Percentiles rank a stretch among this genome's conserved stretches.
phyloP scores from a whole-genome alignment of 345 rosid species.

The Lepidium aucheri region DNA sequence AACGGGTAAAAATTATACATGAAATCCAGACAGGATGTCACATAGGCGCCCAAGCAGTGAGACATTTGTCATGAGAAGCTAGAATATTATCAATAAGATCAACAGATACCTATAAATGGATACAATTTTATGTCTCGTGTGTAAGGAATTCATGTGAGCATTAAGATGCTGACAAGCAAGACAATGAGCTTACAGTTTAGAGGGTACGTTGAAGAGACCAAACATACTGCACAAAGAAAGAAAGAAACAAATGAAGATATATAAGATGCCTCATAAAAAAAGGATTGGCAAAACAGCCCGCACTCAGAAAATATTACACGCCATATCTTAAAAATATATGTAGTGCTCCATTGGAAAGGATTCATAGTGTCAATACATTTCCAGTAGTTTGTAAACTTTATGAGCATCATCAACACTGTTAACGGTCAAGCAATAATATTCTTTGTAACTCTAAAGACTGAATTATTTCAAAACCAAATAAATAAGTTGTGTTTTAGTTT shows the following conservation, averaged over 20 bases:
- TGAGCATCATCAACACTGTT: no score
- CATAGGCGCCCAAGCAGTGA: conserved; percentile 94
- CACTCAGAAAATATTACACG: neutral
- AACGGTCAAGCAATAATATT: no score
- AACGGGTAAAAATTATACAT: conserved; percentile 38
- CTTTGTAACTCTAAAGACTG: no score
- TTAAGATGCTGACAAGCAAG: conserved; percentile 1
- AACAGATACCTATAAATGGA: conserved; percentile 68
- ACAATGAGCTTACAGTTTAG: conserved; percentile 57
- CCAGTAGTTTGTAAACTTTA: no score
- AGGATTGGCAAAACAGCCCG: neutral
- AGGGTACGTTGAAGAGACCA: conserved; percentile 95
- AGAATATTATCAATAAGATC: conserved; percentile 67
- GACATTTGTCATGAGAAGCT: conserved; percentile 85
- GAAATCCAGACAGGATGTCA: conserved; percentile 94
- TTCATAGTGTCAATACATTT: no score
- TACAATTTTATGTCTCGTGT: conserved; percentile 1
- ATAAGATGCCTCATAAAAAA: neutral
- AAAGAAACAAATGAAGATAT: neutral
- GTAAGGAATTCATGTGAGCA: neutral
- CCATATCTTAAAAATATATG: neutral
- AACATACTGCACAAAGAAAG: conserved; percentile 63
- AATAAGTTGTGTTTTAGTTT: no score
- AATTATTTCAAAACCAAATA: no score
- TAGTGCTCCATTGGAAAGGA: no score